A percentile compares a stretch with the other conserved stretches of the same genome.
These are phyloP conservation scores for Polytrichum formosum DNA, from an alignment of 225 moss, liverwort and hornwort species.

Conservation along the genomic window DNA sequence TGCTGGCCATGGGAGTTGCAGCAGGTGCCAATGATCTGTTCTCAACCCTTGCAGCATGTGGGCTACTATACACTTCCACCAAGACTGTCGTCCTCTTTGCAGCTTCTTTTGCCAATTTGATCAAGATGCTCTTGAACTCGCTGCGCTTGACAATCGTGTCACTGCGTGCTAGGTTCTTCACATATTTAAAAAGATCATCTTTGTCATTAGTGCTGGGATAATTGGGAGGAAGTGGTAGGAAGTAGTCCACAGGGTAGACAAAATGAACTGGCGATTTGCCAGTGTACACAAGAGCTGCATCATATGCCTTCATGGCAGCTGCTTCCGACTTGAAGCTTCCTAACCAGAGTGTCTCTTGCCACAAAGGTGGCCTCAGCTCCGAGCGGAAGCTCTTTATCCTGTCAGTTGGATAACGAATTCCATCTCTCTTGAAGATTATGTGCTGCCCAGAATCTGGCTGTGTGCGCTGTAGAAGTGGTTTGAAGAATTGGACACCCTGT, in stretches of 20 bases:
- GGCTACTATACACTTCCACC: background rate
- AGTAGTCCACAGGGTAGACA: constrained; percentile 4
- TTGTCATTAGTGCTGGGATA: background rate
- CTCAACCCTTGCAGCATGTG: too few species aligned
- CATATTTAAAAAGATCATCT: background rate
- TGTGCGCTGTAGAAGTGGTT: background rate
- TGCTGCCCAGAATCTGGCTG: background rate
- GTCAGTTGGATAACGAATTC: constrained; percentile 6
- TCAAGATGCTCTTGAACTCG: constrained; percentile 1
- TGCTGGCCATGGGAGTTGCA: too few species aligned
- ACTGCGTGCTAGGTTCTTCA: background rate
- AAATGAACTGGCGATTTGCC: constrained; percentile 9
- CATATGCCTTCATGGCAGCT: constrained; percentile 10
- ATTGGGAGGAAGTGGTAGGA: background rate
- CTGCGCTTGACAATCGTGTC: background rate
- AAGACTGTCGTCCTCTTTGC: background rate
- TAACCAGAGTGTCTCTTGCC: constrained; percentile 7
- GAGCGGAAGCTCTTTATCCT: constrained; percentile 9
- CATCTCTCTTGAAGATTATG: background rate
- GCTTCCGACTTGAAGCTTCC: constrained; percentile 15
- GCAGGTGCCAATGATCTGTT: too few species aligned
- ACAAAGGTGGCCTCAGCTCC: constrained; percentile 2
- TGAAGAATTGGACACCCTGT: too few species aligned
- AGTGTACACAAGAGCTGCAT: constrained; percentile 10
- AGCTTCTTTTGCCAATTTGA: constrained; percentile 4